Percentiles rank a stretch among this genome's conserved stretches.
Evolutionary conservation across 2,329 filamentous ascomycete genomes (phyloP).

Genomic region (Epichloe glyceriae): DNA sequence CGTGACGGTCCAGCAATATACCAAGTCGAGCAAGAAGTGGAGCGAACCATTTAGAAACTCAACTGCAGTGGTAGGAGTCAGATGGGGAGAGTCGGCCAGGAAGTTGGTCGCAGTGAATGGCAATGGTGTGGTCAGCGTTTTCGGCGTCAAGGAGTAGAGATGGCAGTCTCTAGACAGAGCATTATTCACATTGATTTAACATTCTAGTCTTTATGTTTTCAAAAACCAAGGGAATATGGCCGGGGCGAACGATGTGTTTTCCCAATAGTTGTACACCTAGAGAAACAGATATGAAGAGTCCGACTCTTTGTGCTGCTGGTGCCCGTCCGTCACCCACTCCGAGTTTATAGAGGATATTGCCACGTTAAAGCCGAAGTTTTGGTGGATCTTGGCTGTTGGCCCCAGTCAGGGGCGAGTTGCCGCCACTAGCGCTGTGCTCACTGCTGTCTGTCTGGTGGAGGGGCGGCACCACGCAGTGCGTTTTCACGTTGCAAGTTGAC

Average conservation of each 20-base stretch:
- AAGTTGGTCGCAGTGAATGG: slow-evolving; percentile 61
- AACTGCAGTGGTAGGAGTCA: slow-evolving; percentile 56
- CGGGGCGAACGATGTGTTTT: background rate
- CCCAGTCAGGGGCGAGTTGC: background rate
- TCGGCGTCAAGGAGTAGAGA: slow-evolving; percentile 40
- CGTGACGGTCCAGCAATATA: slow-evolving; percentile 78
- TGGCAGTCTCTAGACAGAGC: background rate
- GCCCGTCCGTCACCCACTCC: background rate
- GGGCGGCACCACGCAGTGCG: background rate
- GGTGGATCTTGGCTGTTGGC: background rate
- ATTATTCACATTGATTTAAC: background rate
- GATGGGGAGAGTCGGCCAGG: slow-evolving; percentile 66
- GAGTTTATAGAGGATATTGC: background rate
- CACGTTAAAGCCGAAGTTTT: background rate
- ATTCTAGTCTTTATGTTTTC: background rate
- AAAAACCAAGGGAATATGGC: background rate
- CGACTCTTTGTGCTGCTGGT: background rate
- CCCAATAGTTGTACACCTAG: slow-evolving; percentile 1
- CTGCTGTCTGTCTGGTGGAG: background rate
- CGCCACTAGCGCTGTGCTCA: background rate
- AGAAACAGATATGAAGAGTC: background rate
- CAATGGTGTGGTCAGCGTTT: slow-evolving; percentile 62
- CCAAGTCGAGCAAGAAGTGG: slow-evolving; percentile 80
- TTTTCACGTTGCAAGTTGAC: background rate
- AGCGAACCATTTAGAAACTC: slow-evolving; percentile 70